These are phyloP conservation scores for Vitis hybrid DNA, from an alignment of 177 flowering plant species.

Conservation along the genomic window DNA sequence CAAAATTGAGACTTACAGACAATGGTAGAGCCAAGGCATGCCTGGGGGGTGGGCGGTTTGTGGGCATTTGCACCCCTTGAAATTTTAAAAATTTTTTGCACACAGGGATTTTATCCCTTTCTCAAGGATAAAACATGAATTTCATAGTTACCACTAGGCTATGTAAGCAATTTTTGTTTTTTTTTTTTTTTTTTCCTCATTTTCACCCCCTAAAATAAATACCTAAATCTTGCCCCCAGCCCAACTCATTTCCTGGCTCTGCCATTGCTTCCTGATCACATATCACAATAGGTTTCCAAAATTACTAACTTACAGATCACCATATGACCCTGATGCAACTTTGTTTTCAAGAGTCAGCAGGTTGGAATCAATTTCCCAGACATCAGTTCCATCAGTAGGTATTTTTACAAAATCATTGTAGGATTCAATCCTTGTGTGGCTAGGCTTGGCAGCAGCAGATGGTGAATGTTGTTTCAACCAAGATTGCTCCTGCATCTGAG, in stretches of 20 bases:
- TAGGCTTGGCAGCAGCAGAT: slow-evolving; percentile 16
- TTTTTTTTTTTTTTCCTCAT: too few species aligned
- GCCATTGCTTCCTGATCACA: not conserved
- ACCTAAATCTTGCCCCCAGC: too few species aligned
- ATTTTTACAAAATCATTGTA: slow-evolving; percentile 30
- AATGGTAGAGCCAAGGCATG: too few species aligned
- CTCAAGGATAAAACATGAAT: too few species aligned
- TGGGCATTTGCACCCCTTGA: too few species aligned
- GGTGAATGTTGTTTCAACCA: slow-evolving; percentile 19
- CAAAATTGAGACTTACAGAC: slow-evolving; percentile 34
- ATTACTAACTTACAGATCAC: slow-evolving; percentile 44
- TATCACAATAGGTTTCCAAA: not conserved
- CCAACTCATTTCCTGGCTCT: too few species aligned
- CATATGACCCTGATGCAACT: slow-evolving; percentile 53
- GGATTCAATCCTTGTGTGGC: slow-evolving; percentile 12
- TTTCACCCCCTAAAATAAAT: too few species aligned
- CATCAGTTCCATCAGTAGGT: slow-evolving; percentile 51
- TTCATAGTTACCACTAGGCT: too few species aligned
- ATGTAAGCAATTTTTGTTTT: too few species aligned
- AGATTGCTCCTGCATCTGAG: slow-evolving; percentile 31
- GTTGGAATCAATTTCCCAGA: slow-evolving; percentile 50
- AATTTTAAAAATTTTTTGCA: too few species aligned
- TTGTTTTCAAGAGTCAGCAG: slow-evolving; percentile 38
- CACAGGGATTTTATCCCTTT: too few species aligned
- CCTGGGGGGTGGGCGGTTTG: too few species aligned